A percentile compares a stretch with the other conserved stretches of the same genome.
phyloP scores from a whole-genome alignment of 2,329 filamentous ascomycete species.

The Trichoderma sp. region DNA sequence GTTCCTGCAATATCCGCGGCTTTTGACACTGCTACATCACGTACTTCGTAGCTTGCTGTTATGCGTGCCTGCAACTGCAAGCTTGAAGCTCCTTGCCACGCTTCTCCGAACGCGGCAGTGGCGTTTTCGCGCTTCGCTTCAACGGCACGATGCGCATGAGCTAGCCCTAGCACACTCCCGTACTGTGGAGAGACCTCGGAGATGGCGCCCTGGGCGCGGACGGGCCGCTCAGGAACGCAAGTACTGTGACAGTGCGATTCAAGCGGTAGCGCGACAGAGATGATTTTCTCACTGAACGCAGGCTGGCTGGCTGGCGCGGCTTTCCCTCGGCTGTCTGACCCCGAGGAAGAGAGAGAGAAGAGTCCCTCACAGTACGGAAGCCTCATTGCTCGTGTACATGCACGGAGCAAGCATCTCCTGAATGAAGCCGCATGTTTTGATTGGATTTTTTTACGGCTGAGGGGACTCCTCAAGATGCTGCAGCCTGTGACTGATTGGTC shows the following conservation, averaged over 20 bases:
- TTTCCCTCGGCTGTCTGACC: slow-evolving; percentile 18
- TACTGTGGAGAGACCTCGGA: slow-evolving; percentile 19
- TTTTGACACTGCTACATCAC: too few relatives aligned
- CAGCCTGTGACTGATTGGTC: not conserved
- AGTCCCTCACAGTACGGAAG: slow-evolving; percentile 21
- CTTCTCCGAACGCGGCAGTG: slow-evolving; percentile 18
- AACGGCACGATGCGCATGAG: not conserved
- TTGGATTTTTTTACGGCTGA: not conserved
- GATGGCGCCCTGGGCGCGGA: not conserved
- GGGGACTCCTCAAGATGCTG: not conserved
- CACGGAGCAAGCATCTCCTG: not conserved
- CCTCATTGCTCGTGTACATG: slow-evolving; percentile 3
- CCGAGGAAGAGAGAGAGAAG: not conserved
- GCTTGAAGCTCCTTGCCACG: slow-evolving; percentile 6
- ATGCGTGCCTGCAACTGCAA: not conserved
- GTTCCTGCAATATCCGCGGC: too few relatives aligned
- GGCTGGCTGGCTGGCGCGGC: slow-evolving; percentile 11
- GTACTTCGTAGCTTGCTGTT: too few relatives aligned
- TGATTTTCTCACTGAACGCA: too few relatives aligned
- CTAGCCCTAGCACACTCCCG: not conserved
- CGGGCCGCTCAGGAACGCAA: not conserved
- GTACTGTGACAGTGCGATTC: slow-evolving; percentile 16
- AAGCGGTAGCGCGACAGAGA: too few relatives aligned
- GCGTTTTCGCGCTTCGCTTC: slow-evolving; percentile 21
- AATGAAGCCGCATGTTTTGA: not conserved